Percentiles rank a stretch among this genome's conserved stretches.
These are phyloP conservation scores for Barnettozyma pratensis DNA, from an alignment of 805 yeast genomes.

Conservation along the genomic window DNA sequence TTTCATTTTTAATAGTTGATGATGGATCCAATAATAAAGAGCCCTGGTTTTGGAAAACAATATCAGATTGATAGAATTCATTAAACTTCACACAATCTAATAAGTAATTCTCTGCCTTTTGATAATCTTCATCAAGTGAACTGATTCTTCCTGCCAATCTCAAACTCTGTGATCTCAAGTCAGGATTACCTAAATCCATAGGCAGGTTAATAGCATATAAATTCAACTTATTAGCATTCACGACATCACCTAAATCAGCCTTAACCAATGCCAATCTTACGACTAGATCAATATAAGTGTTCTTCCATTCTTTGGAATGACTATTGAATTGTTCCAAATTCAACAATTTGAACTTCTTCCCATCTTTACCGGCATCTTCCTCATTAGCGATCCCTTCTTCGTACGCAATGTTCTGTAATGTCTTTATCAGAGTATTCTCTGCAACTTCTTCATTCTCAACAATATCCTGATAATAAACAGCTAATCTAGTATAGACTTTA, in stretches of 20 bases:
- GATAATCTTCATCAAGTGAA: constrained; percentile 15
- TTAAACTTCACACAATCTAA: constrained; percentile 26
- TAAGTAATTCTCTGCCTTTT: constrained; percentile 26
- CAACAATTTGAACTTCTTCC: constrained; percentile 18
- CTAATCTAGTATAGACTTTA: constrained; percentile 22
- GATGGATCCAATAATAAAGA: constrained; percentile 11
- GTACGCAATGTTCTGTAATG: constrained; percentile 28
- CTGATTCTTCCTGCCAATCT: constrained; percentile 33
- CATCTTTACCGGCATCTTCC: constrained; percentile 11
- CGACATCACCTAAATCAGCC: constrained; percentile 22
- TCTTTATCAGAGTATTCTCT: constrained; percentile 27
- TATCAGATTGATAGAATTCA: constrained; percentile 17
- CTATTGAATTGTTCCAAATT: constrained; percentile 21
- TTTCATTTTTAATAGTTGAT: constrained; percentile 19
- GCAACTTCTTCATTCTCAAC: constrained; percentile 29
- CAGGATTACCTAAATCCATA: constrained; percentile 23
- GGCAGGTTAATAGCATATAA: constrained; percentile 28
- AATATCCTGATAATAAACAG: constrained; percentile 35
- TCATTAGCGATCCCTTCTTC: constrained; percentile 25
- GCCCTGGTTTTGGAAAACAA: constrained; percentile 14
- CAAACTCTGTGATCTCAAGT: constrained; percentile 25
- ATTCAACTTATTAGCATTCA: constrained; percentile 24
- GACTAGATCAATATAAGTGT: constrained; percentile 33
- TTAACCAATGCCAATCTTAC: constrained; percentile 34
- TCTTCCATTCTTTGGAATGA: constrained; percentile 27